phyloP scores from a whole-genome alignment of 2,329 filamentous ascomycete genomes.

The Penicillium janthinellum region DNA sequence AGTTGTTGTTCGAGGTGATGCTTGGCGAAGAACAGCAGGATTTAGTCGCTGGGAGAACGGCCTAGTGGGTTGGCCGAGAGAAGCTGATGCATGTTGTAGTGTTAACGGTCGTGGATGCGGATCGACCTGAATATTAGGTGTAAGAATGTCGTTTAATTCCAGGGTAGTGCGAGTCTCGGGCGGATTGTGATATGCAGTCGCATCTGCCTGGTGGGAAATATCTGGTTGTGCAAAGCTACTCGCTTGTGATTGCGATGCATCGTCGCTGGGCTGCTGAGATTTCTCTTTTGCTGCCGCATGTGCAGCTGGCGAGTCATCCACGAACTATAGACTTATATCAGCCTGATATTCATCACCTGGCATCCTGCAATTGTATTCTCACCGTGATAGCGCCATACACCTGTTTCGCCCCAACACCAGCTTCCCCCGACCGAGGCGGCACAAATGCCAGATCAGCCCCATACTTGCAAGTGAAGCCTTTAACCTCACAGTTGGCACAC shows the following conservation, averaged over 20 bases:
- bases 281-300: conserved; percentile 9
- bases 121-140: background rate
- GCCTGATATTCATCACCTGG: background rate
- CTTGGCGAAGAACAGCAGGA: background rate
- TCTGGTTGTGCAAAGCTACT: conserved; percentile 1
- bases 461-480: conserved; percentile 29
- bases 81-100: background rate
- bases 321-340: conserved; percentile 17
- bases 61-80: too few relatives aligned
- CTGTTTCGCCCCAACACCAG: conserved; percentile 5
- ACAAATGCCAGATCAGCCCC: conserved; percentile 27
- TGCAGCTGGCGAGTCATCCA: conserved; percentile 22
- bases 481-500: conserved; percentile 28
- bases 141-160: conserved; percentile 9
- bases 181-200: background rate
- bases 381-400: conserved; percentile 25
- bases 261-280: background rate
- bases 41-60: background rate
- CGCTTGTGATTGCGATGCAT: background rate
- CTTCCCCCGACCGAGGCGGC: conserved; percentile 12
- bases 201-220: background rate
- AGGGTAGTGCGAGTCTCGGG: conserved; percentile 6
- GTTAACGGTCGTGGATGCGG: background rate
- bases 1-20: background rate
- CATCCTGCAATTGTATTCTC: background rate